Percentiles rank a stretch among this genome's conserved stretches.
Conservation (phyloP, 116 monocot genomes). For the Papilionanthe hybrid region DNA sequence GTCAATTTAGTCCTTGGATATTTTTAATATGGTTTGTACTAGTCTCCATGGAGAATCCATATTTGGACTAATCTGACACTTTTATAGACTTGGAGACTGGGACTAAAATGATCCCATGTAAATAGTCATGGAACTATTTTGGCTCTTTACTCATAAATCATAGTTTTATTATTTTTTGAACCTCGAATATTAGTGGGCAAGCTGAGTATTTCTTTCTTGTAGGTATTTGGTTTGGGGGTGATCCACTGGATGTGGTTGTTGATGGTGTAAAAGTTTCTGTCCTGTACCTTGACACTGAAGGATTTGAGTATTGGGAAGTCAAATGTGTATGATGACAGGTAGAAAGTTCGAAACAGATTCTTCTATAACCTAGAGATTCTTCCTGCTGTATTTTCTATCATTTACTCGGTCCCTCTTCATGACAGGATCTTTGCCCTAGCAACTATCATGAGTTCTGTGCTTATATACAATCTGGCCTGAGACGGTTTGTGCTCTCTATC, state of each 20-base stretch:
- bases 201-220: constrained; percentile 18
- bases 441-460: constrained; percentile 94
- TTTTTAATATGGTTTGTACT: too few relatives aligned
- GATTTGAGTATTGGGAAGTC: constrained; percentile 99
- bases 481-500: constrained; percentile 66
- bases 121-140: too few relatives aligned
- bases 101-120: too few relatives aligned
- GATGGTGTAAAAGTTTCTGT: constrained; percentile 88
- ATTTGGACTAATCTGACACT: too few relatives aligned
- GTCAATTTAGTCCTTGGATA: too few relatives aligned
- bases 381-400: not conserved
- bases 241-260: constrained; percentile 70
- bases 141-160: too few relatives aligned
- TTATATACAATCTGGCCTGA: constrained; percentile 98
- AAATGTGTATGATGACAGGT: constrained; percentile 99
- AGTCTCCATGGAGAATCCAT: too few relatives aligned
- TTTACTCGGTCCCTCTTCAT: not conserved
- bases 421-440: constrained; percentile 98
- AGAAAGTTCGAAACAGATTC: not conserved
- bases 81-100: too few relatives aligned
- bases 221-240: constrained; percentile 99
- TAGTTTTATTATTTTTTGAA: not conserved
- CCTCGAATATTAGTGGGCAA: constrained; percentile 1
- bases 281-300: constrained; percentile 94
- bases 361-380: not conserved